Percentiles rank a stretch among this genome's conserved stretches.
Conservation (phyloP, 148 eudicot species). For the Silene conica region DNA sequence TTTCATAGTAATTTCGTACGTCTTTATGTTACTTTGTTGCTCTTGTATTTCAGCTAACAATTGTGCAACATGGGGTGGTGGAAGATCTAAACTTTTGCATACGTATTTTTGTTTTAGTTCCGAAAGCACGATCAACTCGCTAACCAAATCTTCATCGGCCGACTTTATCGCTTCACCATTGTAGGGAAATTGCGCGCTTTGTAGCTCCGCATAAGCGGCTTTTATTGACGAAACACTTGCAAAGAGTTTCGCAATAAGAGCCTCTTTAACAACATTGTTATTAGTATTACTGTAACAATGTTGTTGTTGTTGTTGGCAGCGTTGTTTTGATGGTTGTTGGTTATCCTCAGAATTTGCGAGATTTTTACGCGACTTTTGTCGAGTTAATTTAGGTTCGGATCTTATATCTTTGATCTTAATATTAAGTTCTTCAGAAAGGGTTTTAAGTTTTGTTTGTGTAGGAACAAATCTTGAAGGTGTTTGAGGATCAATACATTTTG, state of each 20-base stretch:
- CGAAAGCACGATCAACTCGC: conserved; percentile 48
- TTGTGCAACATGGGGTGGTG: conserved; percentile 70
- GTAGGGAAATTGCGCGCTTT: conserved; percentile 77
- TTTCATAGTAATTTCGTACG: conserved; percentile 79
- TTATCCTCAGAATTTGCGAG: conserved; percentile 9
- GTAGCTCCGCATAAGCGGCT: conserved; percentile 89
- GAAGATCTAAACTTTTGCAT: conserved; percentile 48
- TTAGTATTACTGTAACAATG: background rate
- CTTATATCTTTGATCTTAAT: conserved; percentile 24
- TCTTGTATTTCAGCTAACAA: conserved; percentile 83
- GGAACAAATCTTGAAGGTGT: conserved; percentile 34
- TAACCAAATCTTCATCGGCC: conserved; percentile 62
- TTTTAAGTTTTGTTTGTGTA: conserved; percentile 24
- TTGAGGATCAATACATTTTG: conserved; percentile 45
- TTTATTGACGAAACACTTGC: conserved; percentile 68
- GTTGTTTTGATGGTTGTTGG: too few relatives aligned
- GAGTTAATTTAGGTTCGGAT: conserved; percentile 20
- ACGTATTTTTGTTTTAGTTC: conserved; percentile 56
- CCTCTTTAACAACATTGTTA: conserved; percentile 47
- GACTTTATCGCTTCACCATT: conserved; percentile 48
- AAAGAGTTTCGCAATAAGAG: conserved; percentile 69
- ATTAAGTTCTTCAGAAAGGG: conserved; percentile 33
- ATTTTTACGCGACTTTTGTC: conserved; percentile 24
- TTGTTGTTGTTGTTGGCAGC: conserved; percentile 1
- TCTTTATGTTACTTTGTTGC: conserved; percentile 73